phyloP scores from a whole-genome alignment of 208 protist species.

The Crithidia bombi region DNA sequence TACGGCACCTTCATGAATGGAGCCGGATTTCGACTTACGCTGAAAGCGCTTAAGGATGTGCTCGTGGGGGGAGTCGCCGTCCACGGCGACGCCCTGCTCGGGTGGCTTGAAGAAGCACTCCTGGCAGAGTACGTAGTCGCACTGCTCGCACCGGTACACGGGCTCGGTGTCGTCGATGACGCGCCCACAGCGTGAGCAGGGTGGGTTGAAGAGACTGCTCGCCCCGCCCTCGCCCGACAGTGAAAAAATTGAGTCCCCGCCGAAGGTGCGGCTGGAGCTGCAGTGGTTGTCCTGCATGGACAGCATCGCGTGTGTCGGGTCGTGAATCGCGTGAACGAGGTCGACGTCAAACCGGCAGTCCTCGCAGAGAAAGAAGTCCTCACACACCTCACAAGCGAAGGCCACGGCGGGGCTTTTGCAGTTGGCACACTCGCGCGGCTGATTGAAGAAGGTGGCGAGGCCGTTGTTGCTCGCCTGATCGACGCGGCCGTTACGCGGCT shows the following conservation, averaged over 20 bases:
- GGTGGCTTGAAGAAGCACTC: constrained; percentile 43
- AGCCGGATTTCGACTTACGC: constrained; percentile 42
- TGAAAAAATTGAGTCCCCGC: constrained; percentile 39
- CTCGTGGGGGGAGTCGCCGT: constrained; percentile 32
- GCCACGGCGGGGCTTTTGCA: constrained; percentile 50
- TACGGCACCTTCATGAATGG: constrained; percentile 45
- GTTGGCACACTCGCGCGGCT: constrained; percentile 49
- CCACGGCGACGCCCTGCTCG: constrained; percentile 5
- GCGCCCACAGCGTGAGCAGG: constrained; percentile 59
- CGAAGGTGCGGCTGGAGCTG: constrained; percentile 52
- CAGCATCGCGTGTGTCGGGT: constrained; percentile 49
- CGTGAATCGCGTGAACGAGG: constrained; percentile 33
- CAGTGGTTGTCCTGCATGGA: constrained; percentile 56
- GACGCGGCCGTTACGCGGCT: not conserved
- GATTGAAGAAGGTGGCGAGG: constrained; percentile 51
- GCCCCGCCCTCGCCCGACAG: constrained; percentile 39
- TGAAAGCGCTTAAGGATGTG: constrained; percentile 69
- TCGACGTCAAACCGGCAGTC: constrained; percentile 48
- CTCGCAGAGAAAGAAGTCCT: constrained; percentile 61
- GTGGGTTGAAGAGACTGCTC: constrained; percentile 80
- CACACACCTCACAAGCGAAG: constrained; percentile 61
- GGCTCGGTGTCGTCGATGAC: constrained; percentile 70
- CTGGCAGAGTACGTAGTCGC: constrained; percentile 70
- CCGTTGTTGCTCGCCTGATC: constrained; percentile 20
- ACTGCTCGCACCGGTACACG: constrained; percentile 77